These are phyloP conservation scores for Colletotrichum liaoningense DNA, from an alignment of 2,329 filamentous ascomycete genomes.

Conservation along the genomic window DNA sequence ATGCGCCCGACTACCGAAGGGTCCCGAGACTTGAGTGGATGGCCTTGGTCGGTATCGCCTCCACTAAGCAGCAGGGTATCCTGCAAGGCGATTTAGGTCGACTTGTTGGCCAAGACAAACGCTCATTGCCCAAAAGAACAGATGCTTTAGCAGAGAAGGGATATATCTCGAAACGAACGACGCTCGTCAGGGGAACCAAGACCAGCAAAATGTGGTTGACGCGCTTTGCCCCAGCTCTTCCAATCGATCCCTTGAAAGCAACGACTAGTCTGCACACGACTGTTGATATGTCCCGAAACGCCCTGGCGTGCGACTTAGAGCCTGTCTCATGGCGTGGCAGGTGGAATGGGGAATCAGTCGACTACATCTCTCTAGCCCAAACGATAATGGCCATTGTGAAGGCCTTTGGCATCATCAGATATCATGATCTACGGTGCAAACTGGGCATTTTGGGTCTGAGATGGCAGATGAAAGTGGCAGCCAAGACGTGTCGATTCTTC, in stretches of 20 bases:
- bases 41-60: slow-evolving; percentile 68
- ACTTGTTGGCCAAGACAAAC: slow-evolving; percentile 71
- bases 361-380: slow-evolving; percentile 67
- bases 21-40: slow-evolving; percentile 70
- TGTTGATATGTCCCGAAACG: slow-evolving; percentile 42
- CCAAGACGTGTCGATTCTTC: slow-evolving; percentile 69
- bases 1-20: slow-evolving; percentile 68
- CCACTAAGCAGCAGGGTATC: slow-evolving; percentile 64
- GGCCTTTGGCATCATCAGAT: slow-evolving; percentile 68
- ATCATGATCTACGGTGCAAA: slow-evolving; percentile 68
- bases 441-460: slow-evolving; percentile 65
- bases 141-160: slow-evolving; percentile 69
- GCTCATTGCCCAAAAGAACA: slow-evolving; percentile 71
- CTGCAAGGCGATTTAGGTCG: slow-evolving; percentile 70
- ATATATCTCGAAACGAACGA: slow-evolving; percentile 71
- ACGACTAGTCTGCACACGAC: slow-evolving; percentile 9
- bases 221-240: slow-evolving; percentile 61
- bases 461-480: slow-evolving; percentile 70
- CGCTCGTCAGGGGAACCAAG: slow-evolving; percentile 68
- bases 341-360: slow-evolving; percentile 70
- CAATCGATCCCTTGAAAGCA: slow-evolving; percentile 41
- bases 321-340: slow-evolving; percentile 66
- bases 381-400: slow-evolving; percentile 68
- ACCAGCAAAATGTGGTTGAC: slow-evolving; percentile 73
- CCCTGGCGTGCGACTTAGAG: slow-evolving; percentile 53